These are phyloP conservation scores for Saprolegnia diclina DNA, from an alignment of 352 stramenopile species.

Conservation along the genomic window DNA sequence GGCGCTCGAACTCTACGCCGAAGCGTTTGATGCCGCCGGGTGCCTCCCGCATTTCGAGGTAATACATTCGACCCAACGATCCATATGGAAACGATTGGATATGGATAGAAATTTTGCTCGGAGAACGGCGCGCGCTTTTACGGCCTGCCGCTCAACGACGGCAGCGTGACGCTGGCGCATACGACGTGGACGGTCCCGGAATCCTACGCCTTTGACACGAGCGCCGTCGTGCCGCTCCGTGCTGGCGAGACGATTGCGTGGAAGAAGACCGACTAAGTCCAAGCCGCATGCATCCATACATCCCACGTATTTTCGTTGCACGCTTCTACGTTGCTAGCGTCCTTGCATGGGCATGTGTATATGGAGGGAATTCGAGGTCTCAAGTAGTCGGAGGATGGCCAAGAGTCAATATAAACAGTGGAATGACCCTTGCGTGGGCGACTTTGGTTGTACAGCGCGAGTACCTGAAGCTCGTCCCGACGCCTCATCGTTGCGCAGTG, in stretches of 20 bases:
- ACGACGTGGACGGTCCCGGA: conserved; percentile 87
- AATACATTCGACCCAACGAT: background rate
- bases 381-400: no score
- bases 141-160: conserved; percentile 87
- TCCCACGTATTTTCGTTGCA: background rate
- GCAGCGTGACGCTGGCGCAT: conserved; percentile 82
- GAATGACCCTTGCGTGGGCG: no score
- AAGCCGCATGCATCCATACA: background rate
- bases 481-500: no score
- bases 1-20: conserved; percentile 95
- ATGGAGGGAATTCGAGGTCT: no score
- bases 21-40: conserved; percentile 93
- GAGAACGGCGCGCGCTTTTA: conserved; percentile 96
- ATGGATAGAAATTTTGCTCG: conserved; percentile 86
- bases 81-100: background rate
- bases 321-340: background rate
- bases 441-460: no score
- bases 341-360: background rate
- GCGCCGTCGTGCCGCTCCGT: conserved; percentile 87
- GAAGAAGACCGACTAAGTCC: conserved; percentile 41
- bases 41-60: conserved; percentile 75
- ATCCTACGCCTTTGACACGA: conserved; percentile 87
- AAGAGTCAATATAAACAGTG: no score
- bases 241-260: conserved; percentile 90
- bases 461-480: no score